phyloP scores from a whole-genome alignment of 768 basidiomycete genomes.

The Mycena vulgaris region DNA sequence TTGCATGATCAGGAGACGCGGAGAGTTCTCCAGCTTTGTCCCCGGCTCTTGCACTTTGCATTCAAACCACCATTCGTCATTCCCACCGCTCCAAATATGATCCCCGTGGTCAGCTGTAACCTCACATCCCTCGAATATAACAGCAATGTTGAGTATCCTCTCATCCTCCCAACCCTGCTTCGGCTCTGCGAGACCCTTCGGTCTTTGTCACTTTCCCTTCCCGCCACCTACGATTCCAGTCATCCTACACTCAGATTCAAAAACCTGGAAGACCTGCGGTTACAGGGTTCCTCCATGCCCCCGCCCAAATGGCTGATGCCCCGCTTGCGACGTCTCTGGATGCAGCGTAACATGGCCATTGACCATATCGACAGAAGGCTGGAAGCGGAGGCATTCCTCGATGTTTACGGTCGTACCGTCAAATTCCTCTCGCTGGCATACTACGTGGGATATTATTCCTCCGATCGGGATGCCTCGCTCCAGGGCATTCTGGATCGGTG shows the following conservation, averaged over 20 bases:
- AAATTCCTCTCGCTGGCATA: not conserved
- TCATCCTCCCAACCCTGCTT: not conserved
- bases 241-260: not conserved
- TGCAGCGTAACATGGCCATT: too few relatives aligned
- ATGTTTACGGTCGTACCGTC: not conserved
- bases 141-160: not conserved
- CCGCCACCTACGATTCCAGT: not conserved
- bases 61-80: too few relatives aligned
- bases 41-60: too few relatives aligned
- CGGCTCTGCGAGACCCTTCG: not conserved
- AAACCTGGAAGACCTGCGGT: not conserved
- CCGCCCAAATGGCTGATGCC: slow-evolving; percentile 10
- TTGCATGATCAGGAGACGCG: too few relatives aligned
- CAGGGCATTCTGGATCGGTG: not conserved
- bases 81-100: not conserved
- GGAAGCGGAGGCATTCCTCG: not conserved
- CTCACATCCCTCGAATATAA: slow-evolving; percentile 13
- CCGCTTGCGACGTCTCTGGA: not conserved
- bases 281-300: not conserved
- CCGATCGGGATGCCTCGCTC: not conserved
- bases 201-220: not conserved
- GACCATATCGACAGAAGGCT: not conserved
- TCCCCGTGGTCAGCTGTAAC: not conserved
- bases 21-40: too few relatives aligned
- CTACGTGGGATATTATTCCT: too few relatives aligned